Base-by-base conservation (phyloP, 2,329 filamentous ascomycete species). In the Phyllosticta capitalensis region DNA sequence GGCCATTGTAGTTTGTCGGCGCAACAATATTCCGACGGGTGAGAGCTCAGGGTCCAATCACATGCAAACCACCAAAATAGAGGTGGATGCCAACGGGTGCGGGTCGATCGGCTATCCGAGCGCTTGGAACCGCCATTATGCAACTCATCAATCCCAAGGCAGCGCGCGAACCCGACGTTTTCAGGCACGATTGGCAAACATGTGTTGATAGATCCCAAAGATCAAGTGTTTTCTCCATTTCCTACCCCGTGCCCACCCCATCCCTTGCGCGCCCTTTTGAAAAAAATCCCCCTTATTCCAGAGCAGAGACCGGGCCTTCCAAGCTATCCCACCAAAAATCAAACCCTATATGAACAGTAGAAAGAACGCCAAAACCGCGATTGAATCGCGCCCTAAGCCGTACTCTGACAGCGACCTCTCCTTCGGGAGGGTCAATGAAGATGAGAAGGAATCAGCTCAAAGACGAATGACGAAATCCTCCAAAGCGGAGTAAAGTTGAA, bases 211-310 rank as follows among this genome's bases (percentile, higher is more conserved):
- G 7, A 38, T 12, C 30, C 2, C 30, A 38, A 17, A 30, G 4
- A 12, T 30, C 9, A 38, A 14, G 30, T 38, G 30, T 38, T 38
- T 38, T 38, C 30, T 38, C 30, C 5, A 38, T 38, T 38, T 14
- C 12, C 30, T 17, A 38, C 30, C 17, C 30, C 6, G 7, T 3
- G 17, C 4, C 5, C 12, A 38, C 30, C 30, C 30, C 6, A 14
- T 14, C 30, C 30, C 10, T 38, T 38, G 30, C 9, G n/a, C 22
- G 56, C 56, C 56, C 56, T 58, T 58, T 58, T 58, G 56, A 33
- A 52, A 52, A 24, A 33, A 22, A 24, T 38, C 30, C 30, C 30
- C 30, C 30, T 12, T 38, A 14, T 14, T 12, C 30, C 30, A 12
- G 30, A 38, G 30, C 30, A 38, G 30, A 38, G 30, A 38, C 30